Conservation (phyloP, 2,329 filamentous ascomycete species). For the Cytospora schulzeri region DNA sequence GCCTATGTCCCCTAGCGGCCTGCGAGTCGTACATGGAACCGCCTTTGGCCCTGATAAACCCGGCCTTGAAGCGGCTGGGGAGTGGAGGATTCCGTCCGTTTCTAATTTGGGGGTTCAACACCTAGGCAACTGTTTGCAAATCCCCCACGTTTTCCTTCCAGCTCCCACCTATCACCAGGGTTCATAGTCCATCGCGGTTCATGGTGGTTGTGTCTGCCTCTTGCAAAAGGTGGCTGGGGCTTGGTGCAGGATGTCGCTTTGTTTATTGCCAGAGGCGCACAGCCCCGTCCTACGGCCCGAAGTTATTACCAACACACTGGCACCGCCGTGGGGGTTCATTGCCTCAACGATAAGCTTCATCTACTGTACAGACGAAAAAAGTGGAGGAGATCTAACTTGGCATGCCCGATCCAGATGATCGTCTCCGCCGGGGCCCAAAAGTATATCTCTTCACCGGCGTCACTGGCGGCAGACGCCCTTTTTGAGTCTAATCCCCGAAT, state of each 20-base stretch:
- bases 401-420: neutral
- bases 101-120: conserved; percentile 15
- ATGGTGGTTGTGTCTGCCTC: neutral
- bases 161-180: neutral
- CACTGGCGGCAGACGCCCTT: neutral
- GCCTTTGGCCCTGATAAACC: neutral
- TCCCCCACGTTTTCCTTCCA: conserved; percentile 16
- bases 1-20: neutral
- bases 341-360: neutral
- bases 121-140: conserved; percentile 3
- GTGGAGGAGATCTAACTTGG: neutral
- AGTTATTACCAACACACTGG: neutral
- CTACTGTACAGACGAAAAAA: neutral
- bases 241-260: neutral
- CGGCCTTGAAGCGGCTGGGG: conserved; percentile 2
- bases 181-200: neutral
- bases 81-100: neutral
- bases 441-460: neutral
- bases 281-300: neutral
- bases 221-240: neutral
- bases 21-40: neutral
- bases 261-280: neutral
- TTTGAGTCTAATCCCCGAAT: neutral
- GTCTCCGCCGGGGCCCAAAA: neutral
- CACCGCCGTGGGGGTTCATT: neutral